Percentiles rank a stretch among this genome's conserved stretches.
These are phyloP conservation scores for Moesziomyces aphidis DNA, from an alignment of 1,284 basidiomycete genomes.

Conservation along the genomic window DNA sequence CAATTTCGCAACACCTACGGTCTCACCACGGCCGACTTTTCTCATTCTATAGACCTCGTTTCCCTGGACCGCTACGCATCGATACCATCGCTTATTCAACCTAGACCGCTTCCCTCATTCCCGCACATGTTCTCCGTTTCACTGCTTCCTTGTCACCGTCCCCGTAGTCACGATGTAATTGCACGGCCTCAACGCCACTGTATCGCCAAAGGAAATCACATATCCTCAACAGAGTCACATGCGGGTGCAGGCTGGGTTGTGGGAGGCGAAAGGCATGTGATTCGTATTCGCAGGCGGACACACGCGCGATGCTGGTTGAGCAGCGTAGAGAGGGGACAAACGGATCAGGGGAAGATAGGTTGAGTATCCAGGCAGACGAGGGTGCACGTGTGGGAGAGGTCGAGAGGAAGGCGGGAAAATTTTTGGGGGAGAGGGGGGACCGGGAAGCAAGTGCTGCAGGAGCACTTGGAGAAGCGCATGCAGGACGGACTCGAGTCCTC, in stretches of 20 bases:
- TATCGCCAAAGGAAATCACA: neutral
- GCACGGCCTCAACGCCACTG: neutral
- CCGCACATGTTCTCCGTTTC: neutral
- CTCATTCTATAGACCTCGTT: no score
- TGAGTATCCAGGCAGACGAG: slow-evolving; percentile 1
- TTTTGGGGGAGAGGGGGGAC: neutral
- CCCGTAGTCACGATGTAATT: neutral
- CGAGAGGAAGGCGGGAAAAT: neutral
- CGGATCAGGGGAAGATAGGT: slow-evolving; percentile 5
- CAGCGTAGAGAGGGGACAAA: neutral
- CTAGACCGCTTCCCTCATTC: neutral
- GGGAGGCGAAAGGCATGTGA: neutral
- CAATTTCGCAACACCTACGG: no score
- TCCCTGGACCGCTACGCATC: neutral
- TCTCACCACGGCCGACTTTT: slow-evolving; percentile 9
- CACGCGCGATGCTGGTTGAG: neutral
- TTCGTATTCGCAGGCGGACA: neutral
- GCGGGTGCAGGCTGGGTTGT: neutral
- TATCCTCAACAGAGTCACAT: neutral
- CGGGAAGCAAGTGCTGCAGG: neutral
- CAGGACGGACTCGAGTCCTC: no score
- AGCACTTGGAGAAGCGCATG: neutral
- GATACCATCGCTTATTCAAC: slow-evolving; percentile 12
- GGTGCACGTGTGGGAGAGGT: neutral
- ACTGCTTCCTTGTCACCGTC: neutral